Conservation (phyloP, 2,329 filamentous ascomycete species). For the Colletotrichum endophyticum region DNA sequence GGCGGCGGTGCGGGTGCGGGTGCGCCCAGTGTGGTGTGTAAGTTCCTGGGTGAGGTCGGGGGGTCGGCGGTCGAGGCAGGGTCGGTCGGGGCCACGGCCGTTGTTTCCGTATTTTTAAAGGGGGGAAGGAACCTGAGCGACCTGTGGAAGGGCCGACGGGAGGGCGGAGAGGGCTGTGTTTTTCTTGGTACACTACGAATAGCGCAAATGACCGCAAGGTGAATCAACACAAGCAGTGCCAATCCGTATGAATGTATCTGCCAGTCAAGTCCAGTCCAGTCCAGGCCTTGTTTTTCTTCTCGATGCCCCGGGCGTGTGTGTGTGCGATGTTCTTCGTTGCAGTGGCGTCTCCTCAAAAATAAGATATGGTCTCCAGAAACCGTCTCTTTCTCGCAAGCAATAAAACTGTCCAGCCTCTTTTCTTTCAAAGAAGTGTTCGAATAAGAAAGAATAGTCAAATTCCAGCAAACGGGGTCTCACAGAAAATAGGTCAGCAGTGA, state of each 20-base stretch:
- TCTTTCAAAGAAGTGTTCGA: not conserved
- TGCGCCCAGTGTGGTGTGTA: not conserved
- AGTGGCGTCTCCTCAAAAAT: not conserved
- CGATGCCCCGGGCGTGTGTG: not conserved
- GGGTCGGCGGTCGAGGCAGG: not conserved
- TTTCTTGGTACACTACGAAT: not conserved
- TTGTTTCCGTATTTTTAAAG: conserved; percentile 4
- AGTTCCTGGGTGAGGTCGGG: conserved; percentile 12
- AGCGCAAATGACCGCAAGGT: not conserved
- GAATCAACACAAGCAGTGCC: not conserved
- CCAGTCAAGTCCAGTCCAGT: not conserved
- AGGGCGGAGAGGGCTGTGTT: not conserved
- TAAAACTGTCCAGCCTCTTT: conserved; percentile 4
- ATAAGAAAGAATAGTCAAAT: not conserved
- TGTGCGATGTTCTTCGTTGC: not conserved
- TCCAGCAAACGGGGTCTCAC: conserved; percentile 1
- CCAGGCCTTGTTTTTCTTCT: not conserved
- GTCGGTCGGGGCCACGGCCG: conserved; percentile 6
- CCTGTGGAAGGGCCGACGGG: not conserved
- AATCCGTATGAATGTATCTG: not conserved
- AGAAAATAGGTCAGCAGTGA: conserved; percentile 8
- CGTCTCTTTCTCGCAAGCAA: not conserved
- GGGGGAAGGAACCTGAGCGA: not conserved
- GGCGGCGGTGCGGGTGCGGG: not conserved
- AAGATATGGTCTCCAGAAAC: not conserved